Percentiles rank a stretch among this genome's conserved stretches.
Evolutionary conservation across 306 rosid genomes (phyloP).

Genomic region (Cicer cuneatum): DNA sequence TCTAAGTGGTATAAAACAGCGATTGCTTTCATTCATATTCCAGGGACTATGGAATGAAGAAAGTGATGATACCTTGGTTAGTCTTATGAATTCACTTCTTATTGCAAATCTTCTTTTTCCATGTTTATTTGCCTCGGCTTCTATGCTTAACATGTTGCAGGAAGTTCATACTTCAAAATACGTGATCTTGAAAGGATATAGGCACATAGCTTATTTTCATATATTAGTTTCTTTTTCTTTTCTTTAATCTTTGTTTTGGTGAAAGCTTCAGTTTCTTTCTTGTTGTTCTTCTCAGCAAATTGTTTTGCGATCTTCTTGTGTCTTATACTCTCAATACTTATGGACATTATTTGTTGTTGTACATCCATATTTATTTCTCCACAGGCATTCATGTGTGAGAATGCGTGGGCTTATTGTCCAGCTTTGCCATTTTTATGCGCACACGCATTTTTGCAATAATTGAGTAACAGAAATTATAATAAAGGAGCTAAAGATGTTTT

Average conservation of each 20-base stretch:
- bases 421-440: conserved; percentile 3
- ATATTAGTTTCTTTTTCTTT: conserved; percentile 3
- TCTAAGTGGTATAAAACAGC: conserved; percentile 89
- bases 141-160: background rate
- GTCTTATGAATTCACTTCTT: conserved; percentile 50
- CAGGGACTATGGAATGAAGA: conserved; percentile 89
- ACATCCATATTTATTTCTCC: background rate
- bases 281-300: conserved; percentile 1
- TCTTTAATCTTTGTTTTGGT: background rate
- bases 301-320: background rate
- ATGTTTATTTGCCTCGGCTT: conserved; percentile 36
- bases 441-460: conserved; percentile 1
- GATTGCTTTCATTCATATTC: conserved; percentile 91
- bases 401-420: conserved; percentile 1
- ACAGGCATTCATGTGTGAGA: background rate
- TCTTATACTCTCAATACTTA: conserved; percentile 23
- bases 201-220: conserved; percentile 18
- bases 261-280: background rate
- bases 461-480: background rate
- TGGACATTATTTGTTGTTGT: background rate
- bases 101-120: conserved; percentile 36
- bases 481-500: conserved; percentile 23
- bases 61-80: conserved; percentile 74
- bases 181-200: conserved; percentile 34
- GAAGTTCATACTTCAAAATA: conserved; percentile 8